Evolutionary conservation across 805 yeast genomes (phyloP).

Genomic region (Yamadazyma scolyti): DNA sequence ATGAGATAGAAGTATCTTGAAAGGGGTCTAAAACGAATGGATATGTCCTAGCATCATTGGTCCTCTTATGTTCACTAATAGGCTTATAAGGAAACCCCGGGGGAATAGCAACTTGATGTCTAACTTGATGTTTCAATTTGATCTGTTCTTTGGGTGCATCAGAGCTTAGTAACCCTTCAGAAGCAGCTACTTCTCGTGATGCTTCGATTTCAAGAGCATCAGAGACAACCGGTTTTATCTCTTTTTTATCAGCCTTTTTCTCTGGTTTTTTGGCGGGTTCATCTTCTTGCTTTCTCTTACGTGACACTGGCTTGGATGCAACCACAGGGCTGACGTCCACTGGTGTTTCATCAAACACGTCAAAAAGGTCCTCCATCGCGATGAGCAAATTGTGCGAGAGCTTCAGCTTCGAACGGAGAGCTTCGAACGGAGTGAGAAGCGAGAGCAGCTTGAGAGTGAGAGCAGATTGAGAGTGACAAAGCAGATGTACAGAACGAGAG

Average conservation of each 20-base stretch:
- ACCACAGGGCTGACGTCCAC: conserved; percentile 14
- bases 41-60: conserved; percentile 77
- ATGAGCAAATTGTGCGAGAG: too few relatives aligned
- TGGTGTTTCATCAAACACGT: conserved; percentile 58
- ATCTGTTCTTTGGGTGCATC: conserved; percentile 33
- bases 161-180: conserved; percentile 58
- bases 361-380: conserved; percentile 50
- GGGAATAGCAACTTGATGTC: conserved; percentile 97
- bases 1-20: conserved; percentile 94
- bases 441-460: too few relatives aligned
- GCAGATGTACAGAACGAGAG: too few relatives aligned
- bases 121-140: conserved; percentile 84
- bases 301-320: conserved; percentile 1
- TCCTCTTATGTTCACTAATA: conserved; percentile 79
- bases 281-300: conserved; percentile 2
- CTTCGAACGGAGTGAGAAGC: too few relatives aligned
- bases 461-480: too few relatives aligned
- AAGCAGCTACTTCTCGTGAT: conserved; percentile 80
- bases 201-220: conserved; percentile 89
- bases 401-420: too few relatives aligned
- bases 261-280: conserved; percentile 14
- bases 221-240: conserved; percentile 70
- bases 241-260: conserved; percentile 27
- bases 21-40: conserved; percentile 95
- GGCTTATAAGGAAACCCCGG: conserved; percentile 87